Evolutionary conservation across 768 basidiomycete species (phyloP).

Genomic region (Leucocoprinus leucothites): DNA sequence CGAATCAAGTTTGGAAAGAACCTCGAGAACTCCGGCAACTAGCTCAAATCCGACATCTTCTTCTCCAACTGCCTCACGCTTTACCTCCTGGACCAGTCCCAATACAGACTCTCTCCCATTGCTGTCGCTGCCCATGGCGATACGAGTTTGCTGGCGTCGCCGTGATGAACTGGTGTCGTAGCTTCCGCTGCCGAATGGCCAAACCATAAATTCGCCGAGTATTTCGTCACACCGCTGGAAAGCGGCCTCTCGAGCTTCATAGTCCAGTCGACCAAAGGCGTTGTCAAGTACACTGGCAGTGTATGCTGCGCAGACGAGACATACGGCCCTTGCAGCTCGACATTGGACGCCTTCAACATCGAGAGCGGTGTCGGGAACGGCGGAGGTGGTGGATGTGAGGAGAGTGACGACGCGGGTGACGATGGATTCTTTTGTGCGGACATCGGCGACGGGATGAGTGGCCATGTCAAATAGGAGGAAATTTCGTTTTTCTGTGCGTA

Average conservation of each 20-base stretch:
- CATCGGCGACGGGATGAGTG: slow-evolving; percentile 94
- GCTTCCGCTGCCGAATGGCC: slow-evolving; percentile 69
- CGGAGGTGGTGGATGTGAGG: slow-evolving; percentile 78
- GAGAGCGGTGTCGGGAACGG: slow-evolving; percentile 73
- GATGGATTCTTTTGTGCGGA: slow-evolving; percentile 84
- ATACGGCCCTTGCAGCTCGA: slow-evolving; percentile 75
- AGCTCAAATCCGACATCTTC: slow-evolving; percentile 90
- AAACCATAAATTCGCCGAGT: slow-evolving; percentile 83
- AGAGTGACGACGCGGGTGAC: slow-evolving; percentile 73
- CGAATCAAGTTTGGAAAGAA: slow-evolving; percentile 89
- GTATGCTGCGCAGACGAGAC: slow-evolving; percentile 87
- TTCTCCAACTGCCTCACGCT: slow-evolving; percentile 62
- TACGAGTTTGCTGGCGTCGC: slow-evolving; percentile 38
- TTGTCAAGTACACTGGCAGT: slow-evolving; percentile 96
- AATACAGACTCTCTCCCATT: slow-evolving; percentile 62
- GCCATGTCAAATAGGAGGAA: slow-evolving; percentile 99
- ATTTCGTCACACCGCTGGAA: slow-evolving; percentile 95
- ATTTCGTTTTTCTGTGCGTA: slow-evolving; percentile 99
- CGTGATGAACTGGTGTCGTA: background rate
- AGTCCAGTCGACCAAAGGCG: slow-evolving; percentile 82
- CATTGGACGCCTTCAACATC: slow-evolving; percentile 79
- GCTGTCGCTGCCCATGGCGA: slow-evolving; percentile 46
- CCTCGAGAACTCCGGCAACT: slow-evolving; percentile 89
- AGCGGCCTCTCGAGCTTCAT: slow-evolving; percentile 91
- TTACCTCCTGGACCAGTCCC: slow-evolving; percentile 73